Evolutionary conservation across 495 filamentous ascomycete genomes (phyloP).

Genomic region (Achaetomiella virescens): DNA sequence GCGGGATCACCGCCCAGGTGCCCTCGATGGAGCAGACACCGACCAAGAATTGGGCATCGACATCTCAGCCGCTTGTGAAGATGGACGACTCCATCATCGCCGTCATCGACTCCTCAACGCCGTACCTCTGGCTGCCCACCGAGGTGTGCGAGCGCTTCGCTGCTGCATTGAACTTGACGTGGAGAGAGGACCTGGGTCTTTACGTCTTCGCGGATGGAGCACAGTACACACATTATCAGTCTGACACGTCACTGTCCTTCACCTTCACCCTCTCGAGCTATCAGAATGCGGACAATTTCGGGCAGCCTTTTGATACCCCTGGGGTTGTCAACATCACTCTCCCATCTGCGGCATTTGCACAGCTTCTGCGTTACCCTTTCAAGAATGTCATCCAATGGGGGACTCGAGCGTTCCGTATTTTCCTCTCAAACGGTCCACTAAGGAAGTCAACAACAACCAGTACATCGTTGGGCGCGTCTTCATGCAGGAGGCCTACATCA

Average conservation of each 20-base stretch:
- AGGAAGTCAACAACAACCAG: constrained; percentile 43
- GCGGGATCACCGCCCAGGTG: constrained; percentile 49
- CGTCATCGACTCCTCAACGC: constrained; percentile 61
- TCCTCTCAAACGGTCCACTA: constrained; percentile 45
- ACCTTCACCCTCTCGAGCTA: constrained; percentile 52
- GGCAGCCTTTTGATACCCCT: constrained; percentile 34
- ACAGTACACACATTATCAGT: constrained; percentile 27
- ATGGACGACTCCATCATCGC: constrained; percentile 45
- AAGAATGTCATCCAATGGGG: constrained; percentile 41
- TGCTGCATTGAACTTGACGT: constrained; percentile 50
- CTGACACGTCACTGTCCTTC: constrained; percentile 47
- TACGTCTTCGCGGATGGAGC: constrained; percentile 36
- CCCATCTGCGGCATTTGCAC: constrained; percentile 58
- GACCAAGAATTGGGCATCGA: constrained; percentile 34
- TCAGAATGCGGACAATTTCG: constrained; percentile 41
- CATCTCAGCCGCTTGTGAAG: constrained; percentile 32
- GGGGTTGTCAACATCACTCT: constrained; percentile 56
- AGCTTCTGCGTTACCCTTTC: constrained; percentile 53
- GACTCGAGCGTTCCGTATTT: constrained; percentile 52
- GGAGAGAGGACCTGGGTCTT: constrained; percentile 43
- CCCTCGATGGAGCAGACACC: constrained; percentile 32
- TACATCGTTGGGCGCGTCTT: constrained; percentile 63
- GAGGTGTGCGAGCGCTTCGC: constrained; percentile 59
- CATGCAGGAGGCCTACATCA: constrained; percentile 64
- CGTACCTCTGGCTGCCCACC: constrained; percentile 61